Base-by-base conservation (phyloP, 169 alveolate species). In the Plasmodium inui region DNA sequence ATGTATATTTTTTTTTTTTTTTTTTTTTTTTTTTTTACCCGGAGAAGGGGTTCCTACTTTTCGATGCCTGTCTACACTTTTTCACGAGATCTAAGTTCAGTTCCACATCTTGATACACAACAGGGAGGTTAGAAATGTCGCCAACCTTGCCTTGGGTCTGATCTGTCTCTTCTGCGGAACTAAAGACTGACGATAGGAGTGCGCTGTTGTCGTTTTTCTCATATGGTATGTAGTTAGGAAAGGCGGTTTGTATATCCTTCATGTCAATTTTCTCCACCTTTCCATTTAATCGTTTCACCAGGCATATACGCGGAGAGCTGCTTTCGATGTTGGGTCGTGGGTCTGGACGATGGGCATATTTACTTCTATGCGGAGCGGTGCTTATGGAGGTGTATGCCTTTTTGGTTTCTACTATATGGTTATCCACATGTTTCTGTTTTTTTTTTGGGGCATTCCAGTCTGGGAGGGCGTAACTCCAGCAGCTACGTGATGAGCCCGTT, bases 161-260 rank as follows among this genome's bases (percentile, higher is more conserved):
- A 8, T 79, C 30, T 28, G 19, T 26, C 3, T 32, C 34, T 7
- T 17, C 55, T 71, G n/a, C 26, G 78, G 61, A 28, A 32, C 53
- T 71, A 53, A 79, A 61, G 17, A 34, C 26, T 32, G 78, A 17
- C 5, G 46, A 55, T 3, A 19, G 72, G 71, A 19, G 3, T 55
- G 28, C 17, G 37, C 19, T 12, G 28, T 76, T 76, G 22, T 7
- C 72, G n/a, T 34, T 61, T 67, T 61, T 82, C 14, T 37, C 67
- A 89, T 89, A 89, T 39, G 96, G 90, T 34, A 94, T 91, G 76
- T 79, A 92, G 37, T 84, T 82, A 39, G 44, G 76, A 30, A 84
- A 39, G 39, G 41, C 76, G 8, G 30, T 82, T 3, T 12, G n/a
- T 57, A 46, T 79, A 32, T 84, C 85, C 12, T 71, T 37, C 14